A percentile compares a stretch with the other conserved stretches of the same genome.
Evolutionary conservation across 2,329 filamentous ascomycete species (phyloP).

Genomic region (Kalmusia sp.): DNA sequence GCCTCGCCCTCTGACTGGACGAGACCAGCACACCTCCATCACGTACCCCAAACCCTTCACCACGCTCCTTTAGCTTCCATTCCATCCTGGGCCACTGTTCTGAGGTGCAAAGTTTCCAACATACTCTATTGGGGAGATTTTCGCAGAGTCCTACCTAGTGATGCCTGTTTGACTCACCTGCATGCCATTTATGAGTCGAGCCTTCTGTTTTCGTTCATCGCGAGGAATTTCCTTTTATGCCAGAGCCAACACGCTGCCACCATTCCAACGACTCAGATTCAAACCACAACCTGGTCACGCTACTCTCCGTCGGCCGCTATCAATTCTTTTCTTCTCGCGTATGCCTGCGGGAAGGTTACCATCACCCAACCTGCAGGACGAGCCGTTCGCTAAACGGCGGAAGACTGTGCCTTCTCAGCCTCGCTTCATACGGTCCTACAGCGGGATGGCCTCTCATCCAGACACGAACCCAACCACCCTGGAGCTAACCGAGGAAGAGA

Average conservation of each 20-base stretch:
- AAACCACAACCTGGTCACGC: neutral
- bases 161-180: slow-evolving; percentile 29
- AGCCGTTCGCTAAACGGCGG: slow-evolving; percentile 41
- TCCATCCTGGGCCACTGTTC: neutral
- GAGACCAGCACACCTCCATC: slow-evolving; percentile 35
- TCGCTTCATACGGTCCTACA: slow-evolving; percentile 30
- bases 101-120: too few relatives aligned
- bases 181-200: slow-evolving; percentile 38
- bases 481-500: slow-evolving; percentile 72
- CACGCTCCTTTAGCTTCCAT: slow-evolving; percentile 14
- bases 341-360: slow-evolving; percentile 36
- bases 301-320: neutral
- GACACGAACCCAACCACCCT: slow-evolving; percentile 45
- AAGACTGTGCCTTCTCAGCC: slow-evolving; percentile 27
- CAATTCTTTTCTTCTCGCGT: slow-evolving; percentile 22
- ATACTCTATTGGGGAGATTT: too few relatives aligned
- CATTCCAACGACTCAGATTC: neutral
- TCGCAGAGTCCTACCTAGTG: neutral
- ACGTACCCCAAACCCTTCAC: slow-evolving; percentile 15
- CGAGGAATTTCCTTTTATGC: slow-evolving; percentile 29
- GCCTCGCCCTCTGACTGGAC: slow-evolving; percentile 42
- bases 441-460: slow-evolving; percentile 35
- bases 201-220: slow-evolving; percentile 35
- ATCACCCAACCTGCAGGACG: slow-evolving; percentile 25
- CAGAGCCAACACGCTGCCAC: slow-evolving; percentile 27